phyloP scores from a whole-genome alignment of 805 yeast species.

The Metschnikowia matae region DNA sequence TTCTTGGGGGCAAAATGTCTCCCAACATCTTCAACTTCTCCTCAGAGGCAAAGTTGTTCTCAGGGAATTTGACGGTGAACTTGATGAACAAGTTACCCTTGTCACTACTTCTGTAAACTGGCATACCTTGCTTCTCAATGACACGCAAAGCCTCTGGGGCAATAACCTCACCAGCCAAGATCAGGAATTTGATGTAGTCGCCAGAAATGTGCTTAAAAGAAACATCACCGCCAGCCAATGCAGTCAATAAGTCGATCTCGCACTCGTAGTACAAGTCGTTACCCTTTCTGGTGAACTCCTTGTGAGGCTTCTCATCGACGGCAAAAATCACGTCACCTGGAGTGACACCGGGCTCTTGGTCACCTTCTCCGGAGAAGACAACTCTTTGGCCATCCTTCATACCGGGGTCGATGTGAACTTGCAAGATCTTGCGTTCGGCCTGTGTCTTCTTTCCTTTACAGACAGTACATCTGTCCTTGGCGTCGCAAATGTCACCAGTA shows the following conservation, averaged over 20 bases:
- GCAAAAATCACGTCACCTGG: slow-evolving; percentile 97
- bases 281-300: slow-evolving; percentile 78
- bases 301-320: slow-evolving; percentile 86
- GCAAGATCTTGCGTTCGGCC: slow-evolving; percentile 86
- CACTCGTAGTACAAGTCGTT: slow-evolving; percentile 82
- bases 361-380: slow-evolving; percentile 93
- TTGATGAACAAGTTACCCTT: slow-evolving; percentile 82
- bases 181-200: slow-evolving; percentile 77
- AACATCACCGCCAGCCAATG: slow-evolving; percentile 93
- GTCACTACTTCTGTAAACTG: slow-evolving; percentile 82
- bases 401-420: slow-evolving; percentile 95
- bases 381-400: slow-evolving; percentile 92
- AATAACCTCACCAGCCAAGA: slow-evolving; percentile 90
- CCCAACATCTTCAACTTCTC: slow-evolving; percentile 72
- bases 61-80: slow-evolving; percentile 88
- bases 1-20: slow-evolving; percentile 74
- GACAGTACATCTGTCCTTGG: slow-evolving; percentile 80
- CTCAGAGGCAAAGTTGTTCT: slow-evolving; percentile 65
- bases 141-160: slow-evolving; percentile 80
- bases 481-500: slow-evolving; percentile 80
- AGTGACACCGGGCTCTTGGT: slow-evolving; percentile 88
- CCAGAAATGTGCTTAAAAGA: slow-evolving; percentile 87
- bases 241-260: slow-evolving; percentile 87
- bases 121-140: slow-evolving; percentile 96
- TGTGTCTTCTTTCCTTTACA: slow-evolving; percentile 89